Evolutionary conservation across 1,284 basidiomycete genomes (phyloP).

Genomic region (Ustanciosporium gigantosporum): DNA sequence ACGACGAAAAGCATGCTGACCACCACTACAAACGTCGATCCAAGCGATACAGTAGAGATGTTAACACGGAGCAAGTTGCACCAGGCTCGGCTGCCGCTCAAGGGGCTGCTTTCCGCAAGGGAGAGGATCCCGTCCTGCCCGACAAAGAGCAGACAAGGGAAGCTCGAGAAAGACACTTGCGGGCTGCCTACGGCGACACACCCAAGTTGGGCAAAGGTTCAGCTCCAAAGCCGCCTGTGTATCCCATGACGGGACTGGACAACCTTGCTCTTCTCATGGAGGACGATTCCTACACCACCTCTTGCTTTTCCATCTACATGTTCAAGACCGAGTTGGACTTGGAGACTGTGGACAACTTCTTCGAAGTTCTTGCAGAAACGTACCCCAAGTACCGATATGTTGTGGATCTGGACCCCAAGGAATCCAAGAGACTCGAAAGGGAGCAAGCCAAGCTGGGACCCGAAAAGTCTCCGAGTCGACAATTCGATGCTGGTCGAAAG

Average conservation of each 20-base stretch:
- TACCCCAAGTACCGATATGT: constrained; percentile 59
- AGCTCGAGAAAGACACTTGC: constrained; percentile 25
- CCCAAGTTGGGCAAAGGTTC: constrained; percentile 37
- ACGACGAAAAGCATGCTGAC: constrained; percentile 1
- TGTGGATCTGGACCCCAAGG: constrained; percentile 53
- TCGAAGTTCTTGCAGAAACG: constrained; percentile 51
- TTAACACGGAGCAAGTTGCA: constrained; percentile 3
- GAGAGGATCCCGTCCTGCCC: constrained; percentile 9
- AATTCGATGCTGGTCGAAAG: constrained; percentile 40
- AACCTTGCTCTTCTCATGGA: constrained; percentile 58
- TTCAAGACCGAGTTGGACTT: constrained; percentile 56
- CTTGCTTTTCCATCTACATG: constrained; percentile 60
- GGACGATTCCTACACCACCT: constrained; percentile 54
- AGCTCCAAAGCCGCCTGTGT: constrained; percentile 38
- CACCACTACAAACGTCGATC: constrained; percentile 7
- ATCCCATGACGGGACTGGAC: constrained; percentile 56
- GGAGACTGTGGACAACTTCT: constrained; percentile 55
- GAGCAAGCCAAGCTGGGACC: constrained; percentile 3
- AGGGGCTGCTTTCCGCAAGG: constrained; percentile 28
- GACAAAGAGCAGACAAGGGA: constrained; percentile 14
- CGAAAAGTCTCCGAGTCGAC: constrained; percentile 8
- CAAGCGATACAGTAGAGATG: constrained; percentile 1
- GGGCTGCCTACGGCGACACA: constrained; percentile 25
- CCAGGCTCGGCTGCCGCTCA: constrained; percentile 27
- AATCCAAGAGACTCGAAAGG: constrained; percentile 35